Conservation (phyloP, 2,329 filamentous ascomycete species). For the Venturia asperata region DNA sequence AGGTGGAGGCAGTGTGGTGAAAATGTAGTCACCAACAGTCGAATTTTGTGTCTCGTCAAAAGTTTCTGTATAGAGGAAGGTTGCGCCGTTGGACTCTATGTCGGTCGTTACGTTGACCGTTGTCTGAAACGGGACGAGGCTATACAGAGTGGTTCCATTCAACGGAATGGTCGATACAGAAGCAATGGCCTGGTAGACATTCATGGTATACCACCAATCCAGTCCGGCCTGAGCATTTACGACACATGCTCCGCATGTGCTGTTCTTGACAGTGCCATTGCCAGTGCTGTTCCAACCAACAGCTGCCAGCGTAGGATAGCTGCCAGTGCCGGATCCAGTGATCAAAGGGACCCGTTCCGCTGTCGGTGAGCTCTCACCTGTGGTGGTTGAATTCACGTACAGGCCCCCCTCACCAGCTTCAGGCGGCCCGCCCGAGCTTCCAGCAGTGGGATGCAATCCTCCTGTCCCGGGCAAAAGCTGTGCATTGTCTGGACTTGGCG, state of each 20-base stretch:
- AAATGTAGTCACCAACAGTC: constrained; percentile 13
- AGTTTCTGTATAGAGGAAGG: constrained; percentile 13
- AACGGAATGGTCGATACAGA: constrained; percentile 24
- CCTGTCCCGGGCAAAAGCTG: not conserved
- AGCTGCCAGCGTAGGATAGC: not conserved
- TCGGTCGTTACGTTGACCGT: constrained; percentile 26
- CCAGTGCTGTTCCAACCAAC: constrained; percentile 13
- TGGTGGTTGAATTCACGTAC: constrained; percentile 1
- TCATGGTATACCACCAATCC: constrained; percentile 27
- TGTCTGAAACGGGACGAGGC: constrained; percentile 24
- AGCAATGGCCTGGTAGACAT: constrained; percentile 16
- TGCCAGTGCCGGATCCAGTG: constrained; percentile 1
- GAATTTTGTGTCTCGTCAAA: constrained; percentile 6
- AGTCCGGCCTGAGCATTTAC: constrained; percentile 32
- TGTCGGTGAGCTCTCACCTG: not conserved
- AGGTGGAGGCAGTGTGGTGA: constrained; percentile 18
- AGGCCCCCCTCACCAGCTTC: not conserved
- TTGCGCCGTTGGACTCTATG: constrained; percentile 21
- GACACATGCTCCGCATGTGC: constrained; percentile 27
- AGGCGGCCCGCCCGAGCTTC: not conserved
- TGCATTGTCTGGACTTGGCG: not conserved
- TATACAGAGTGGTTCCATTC: constrained; percentile 25
- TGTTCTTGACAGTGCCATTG: constrained; percentile 10
- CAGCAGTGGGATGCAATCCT: not conserved
- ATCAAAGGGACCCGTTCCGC: not conserved